phyloP scores from a whole-genome alignment of 495 filamentous ascomycete genomes.

The Aspergillus haitiensis region DNA sequence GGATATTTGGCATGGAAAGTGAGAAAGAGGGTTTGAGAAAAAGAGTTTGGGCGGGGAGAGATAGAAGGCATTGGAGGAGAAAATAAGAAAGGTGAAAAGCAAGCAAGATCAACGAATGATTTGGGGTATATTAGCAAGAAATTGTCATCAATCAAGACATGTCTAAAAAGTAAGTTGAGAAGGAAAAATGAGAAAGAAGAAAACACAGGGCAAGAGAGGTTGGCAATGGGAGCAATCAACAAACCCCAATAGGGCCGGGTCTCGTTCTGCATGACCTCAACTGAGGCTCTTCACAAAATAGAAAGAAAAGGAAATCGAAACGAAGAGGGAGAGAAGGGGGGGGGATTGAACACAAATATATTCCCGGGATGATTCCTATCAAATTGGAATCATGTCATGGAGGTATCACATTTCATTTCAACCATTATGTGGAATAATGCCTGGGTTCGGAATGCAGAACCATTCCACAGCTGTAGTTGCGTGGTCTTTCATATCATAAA shows the following conservation, averaged over 20 bases:
- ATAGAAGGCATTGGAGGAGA: not conserved
- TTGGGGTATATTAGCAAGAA: slow-evolving; percentile 23
- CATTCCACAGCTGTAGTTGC: not conserved
- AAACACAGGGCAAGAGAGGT: not conserved
- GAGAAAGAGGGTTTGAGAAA: not conserved
- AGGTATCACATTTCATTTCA: not conserved
- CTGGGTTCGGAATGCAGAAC: not conserved
- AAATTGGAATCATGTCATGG: not conserved
- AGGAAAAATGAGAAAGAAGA: slow-evolving; percentile 2
- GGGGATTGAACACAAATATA: no score
- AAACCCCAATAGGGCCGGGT: not conserved
- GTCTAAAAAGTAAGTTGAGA: slow-evolving; percentile 3
- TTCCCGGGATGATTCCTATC: no score
- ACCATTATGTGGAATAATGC: not conserved
- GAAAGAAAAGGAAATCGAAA: no score
- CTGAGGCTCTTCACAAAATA: no score
- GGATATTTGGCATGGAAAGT: no score
- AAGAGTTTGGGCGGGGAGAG: not conserved
- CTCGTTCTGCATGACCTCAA: no score
- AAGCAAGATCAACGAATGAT: slow-evolving; percentile 13
- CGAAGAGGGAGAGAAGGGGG: no score
- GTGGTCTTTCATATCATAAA: not conserved
- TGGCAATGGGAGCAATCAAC: not conserved
- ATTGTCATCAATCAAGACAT: slow-evolving; percentile 6
- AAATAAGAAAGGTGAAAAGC: slow-evolving; percentile 1